phyloP scores from a whole-genome alignment of 305 asterid species.

The Fraxinus sp. region DNA sequence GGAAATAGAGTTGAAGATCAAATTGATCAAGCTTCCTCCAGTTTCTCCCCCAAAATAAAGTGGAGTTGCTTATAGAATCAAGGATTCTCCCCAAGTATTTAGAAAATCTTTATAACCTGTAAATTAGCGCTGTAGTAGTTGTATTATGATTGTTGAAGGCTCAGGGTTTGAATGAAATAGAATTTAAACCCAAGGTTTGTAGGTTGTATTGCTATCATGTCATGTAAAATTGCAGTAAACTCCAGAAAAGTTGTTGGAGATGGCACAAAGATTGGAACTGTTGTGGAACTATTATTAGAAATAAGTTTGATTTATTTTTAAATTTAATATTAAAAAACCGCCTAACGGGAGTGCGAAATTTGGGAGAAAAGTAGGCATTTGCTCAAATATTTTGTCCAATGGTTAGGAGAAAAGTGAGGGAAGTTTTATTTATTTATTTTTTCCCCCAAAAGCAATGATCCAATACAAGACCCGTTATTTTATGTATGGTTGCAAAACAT shows the following conservation, averaged over 20 bases:
- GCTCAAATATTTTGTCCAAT: background rate
- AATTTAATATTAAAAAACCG: background rate
- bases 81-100: background rate
- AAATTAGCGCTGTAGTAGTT: background rate
- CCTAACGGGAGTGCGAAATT: background rate
- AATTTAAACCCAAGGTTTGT: background rate
- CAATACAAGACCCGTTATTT: background rate
- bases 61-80: background rate
- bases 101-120: background rate
- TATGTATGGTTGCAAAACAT: background rate
- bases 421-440: no score
- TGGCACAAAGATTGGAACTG: background rate
- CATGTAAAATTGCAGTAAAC: background rate
- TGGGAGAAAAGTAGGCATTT: background rate
- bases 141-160: background rate
- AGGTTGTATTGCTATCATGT: background rate
- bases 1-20: conserved; percentile 42
- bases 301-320: background rate
- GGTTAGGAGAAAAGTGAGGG: background rate
- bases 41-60: conserved; percentile 18
- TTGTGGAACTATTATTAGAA: background rate
- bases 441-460: background rate
- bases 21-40: conserved; percentile 26
- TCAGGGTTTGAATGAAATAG: background rate
- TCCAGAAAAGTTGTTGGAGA: background rate